Conservation (phyloP, 495 filamentous ascomycete species). For the Hypomontagnella submonticulosa region DNA sequence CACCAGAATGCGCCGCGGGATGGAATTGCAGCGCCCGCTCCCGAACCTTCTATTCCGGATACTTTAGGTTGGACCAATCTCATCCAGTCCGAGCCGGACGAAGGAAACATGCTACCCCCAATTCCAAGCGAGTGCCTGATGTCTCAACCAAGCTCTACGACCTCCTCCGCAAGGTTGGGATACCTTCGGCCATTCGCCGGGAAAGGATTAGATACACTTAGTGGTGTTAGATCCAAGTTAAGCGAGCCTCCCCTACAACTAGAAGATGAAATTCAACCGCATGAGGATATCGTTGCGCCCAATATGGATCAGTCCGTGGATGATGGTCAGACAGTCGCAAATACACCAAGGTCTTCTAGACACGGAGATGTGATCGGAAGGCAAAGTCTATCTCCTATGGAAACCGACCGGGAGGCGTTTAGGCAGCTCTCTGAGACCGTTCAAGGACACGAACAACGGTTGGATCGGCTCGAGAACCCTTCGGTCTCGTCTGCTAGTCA, state of each 20-base stretch:
- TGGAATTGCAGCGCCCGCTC: constrained; percentile 38
- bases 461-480: constrained; percentile 68
- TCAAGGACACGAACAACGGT: constrained; percentile 62
- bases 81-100: constrained; percentile 51
- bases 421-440: constrained; percentile 55
- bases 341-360: constrained; percentile 43
- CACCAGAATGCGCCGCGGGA: constrained; percentile 31
- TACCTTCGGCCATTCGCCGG: constrained; percentile 62
- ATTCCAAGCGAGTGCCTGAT: constrained; percentile 64
- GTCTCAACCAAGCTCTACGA: constrained; percentile 58
- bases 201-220: constrained; percentile 59
- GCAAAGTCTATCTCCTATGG: constrained; percentile 39
- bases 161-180: constrained; percentile 56
- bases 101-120: constrained; percentile 53
- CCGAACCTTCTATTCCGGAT: constrained; percentile 59
- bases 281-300: constrained; percentile 32
- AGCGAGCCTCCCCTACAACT: constrained; percentile 47
- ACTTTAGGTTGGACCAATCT: constrained; percentile 60
- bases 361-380: constrained; percentile 38
- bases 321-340: constrained; percentile 42
- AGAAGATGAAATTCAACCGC: constrained; percentile 36
- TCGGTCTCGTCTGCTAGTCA: constrained; percentile 67
- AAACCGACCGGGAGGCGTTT: constrained; percentile 42
- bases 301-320: constrained; percentile 36
- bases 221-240: constrained; percentile 49